Base-by-base conservation (phyloP, 2,329 filamentous ascomycete species). In the Didymella exigua region DNA sequence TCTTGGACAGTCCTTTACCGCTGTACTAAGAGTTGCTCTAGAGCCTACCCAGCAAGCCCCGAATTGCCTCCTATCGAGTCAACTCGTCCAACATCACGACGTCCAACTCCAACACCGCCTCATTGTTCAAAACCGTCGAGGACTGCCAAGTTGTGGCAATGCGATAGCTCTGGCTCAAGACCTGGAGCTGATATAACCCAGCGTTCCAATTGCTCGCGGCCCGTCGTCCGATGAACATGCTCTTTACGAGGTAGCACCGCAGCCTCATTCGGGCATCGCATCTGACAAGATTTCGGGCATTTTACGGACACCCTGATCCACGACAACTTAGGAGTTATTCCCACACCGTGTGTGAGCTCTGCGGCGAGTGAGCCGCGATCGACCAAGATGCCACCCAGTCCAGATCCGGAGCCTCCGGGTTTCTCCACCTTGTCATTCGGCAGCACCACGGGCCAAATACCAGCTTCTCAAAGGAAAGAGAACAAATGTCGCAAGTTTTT, bases 401-500 rank as follows among this genome's bases (percentile, higher is more conserved):
- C 41, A 37, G 34, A 55, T 37, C 24, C 46, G 31, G 31, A 46
- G 23, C 13, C 40, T 14, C 46, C 46, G 19, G 24, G 42, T 4
- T 50, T 37, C 29, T 46, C 42, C 30, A 55, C 46, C 24, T 23
- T 49, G 13, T 38, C 38, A 30, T 40, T 50, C 24, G 33, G 31
- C 8, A 37, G 36, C 24, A 42, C 3, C n/a, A 24, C 52, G 26
- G 27, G n/a, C 21, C 46, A 42, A 21, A 23, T 23, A 37, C 46
- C 16, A 51, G 36, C 30, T 29, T 8, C 33, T 10, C 43, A 38
- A 11, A 23, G 6, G 16, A 56, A 48, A n/a, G 48, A 51, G 5
- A 47, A 30, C 14, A 61, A 61, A 30, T 57, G 57, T 5, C 56
- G 59, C 34, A 62, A 58, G 38, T 67, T 61, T 43, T 68, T 67